Evolutionary conservation across 2,329 filamentous ascomycete species (phyloP).

Genomic region (Domatiomyces globalis): DNA sequence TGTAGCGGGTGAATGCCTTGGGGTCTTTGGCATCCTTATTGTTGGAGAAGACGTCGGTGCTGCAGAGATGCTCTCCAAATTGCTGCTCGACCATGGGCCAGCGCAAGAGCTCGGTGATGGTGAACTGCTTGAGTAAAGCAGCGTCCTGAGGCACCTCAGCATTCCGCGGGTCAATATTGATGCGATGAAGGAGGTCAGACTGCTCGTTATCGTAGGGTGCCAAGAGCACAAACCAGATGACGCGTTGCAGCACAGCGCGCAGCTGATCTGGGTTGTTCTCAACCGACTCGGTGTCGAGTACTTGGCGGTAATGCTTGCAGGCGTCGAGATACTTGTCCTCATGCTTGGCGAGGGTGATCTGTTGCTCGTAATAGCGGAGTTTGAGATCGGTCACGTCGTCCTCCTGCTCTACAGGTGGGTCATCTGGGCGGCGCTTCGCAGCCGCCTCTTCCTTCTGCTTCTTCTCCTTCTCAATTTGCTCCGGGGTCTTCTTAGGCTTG

Average conservation of each 20-base stretch:
- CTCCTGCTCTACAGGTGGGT: conserved; percentile 56
- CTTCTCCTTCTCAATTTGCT: conserved; percentile 79
- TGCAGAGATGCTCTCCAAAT: conserved; percentile 76
- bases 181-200: conserved; percentile 87
- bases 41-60: conserved; percentile 77
- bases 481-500: conserved; percentile 78
- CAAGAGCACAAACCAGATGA: conserved; percentile 95
- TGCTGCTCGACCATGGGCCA: conserved; percentile 87
- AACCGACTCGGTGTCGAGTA: conserved; percentile 88
- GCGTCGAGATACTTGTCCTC: conserved; percentile 94
- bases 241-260: conserved; percentile 73
- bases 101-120: conserved; percentile 90
- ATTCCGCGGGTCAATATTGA: conserved; percentile 73
- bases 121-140: conserved; percentile 84
- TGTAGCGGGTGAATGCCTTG: conserved; percentile 75
- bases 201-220: conserved; percentile 98
- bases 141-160: conserved; percentile 64
- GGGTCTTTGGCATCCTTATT: conserved; percentile 52
- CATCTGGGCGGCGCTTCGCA: conserved; percentile 63
- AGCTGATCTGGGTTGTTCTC: conserved; percentile 80
- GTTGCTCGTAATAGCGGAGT: conserved; percentile 90
- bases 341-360: conserved; percentile 89
- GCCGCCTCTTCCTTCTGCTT: conserved; percentile 77
- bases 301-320: conserved; percentile 96
- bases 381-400: conserved; percentile 86